Base-by-base conservation (phyloP, 495 filamentous ascomycete species). In the Opeltia flavorubescens region DNA sequence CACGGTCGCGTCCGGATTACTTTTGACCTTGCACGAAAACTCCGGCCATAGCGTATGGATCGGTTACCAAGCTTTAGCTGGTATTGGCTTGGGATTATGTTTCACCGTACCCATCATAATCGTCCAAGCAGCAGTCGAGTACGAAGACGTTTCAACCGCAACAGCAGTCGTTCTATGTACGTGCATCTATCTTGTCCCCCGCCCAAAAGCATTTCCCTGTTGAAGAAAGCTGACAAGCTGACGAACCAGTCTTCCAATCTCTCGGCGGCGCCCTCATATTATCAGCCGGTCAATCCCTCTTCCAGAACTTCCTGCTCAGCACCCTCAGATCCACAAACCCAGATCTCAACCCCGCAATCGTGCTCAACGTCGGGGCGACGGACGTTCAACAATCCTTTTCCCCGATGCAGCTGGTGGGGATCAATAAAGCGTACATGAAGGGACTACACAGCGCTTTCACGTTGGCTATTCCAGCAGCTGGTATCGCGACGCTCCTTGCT, bases 91-190 rank as follows among this genome's bases (percentile, higher is more conserved):
- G 1, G 67, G 63, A 2, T 33, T 66, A 8, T 49, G 52, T 5
- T 40, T 59, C 26, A 56, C 62, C 45, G 43, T 58, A 12, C 49
- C 56, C 12, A 48, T 65, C 38, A 55, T 59, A 23, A 51, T 52
- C 8, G 49, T 42, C 5, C 59, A 66, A 44, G 46, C 49, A 17
- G 15, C 33, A 8, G 33, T 59, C 13, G 43, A 24, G 26, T 61
- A 3, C 56, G 70, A 42, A 78, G 81, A 1, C 77, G 83, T 59
- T 77, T 80, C 64, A 62, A 72, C 78, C 9, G 72, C 43, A 23
- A 50, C 55, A 1, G 56, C 59, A 1, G 46, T 57, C 9, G 42
- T 63, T 25, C 55, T 61, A 4, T 58, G 42, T 43, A 9, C 26
- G 41, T 27, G 17, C 24, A 15, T 58, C 47, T 47, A n/a, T n/a